Conservation (phyloP, 139 green algal species). For the Astrephomene gubernaculifera region DNA sequence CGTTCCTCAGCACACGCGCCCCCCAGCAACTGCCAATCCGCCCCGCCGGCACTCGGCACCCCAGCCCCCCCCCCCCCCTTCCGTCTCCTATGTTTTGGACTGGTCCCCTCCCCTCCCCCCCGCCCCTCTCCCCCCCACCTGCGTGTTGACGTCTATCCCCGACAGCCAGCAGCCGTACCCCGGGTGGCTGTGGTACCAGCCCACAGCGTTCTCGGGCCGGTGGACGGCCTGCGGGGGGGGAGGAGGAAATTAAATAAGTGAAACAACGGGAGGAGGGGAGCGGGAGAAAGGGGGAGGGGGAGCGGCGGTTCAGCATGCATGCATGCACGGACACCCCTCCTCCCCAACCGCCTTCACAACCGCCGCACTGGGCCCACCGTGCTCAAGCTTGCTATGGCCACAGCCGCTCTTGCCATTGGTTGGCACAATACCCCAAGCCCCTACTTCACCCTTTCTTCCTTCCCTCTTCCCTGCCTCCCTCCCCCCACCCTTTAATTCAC, state of each 20-base stretch:
- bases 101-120: neutral
- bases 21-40: neutral
- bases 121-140: slow-evolving; percentile 48
- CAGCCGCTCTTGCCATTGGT: no score
- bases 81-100: no score
- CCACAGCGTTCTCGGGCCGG: slow-evolving; percentile 93
- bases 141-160: slow-evolving; percentile 86
- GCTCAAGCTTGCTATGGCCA: no score
- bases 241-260: neutral
- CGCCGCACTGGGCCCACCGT: no score
- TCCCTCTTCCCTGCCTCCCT: no score
- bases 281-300: neutral
- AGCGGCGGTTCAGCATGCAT: neutral
- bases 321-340: neutral
- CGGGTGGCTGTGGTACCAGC: slow-evolving; percentile 99
- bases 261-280: neutral
- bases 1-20: no score
- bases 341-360: no score
- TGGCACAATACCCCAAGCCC: no score
- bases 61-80: neutral
- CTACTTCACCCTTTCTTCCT: no score
- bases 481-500: no score
- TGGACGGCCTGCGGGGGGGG: slow-evolving; percentile 69
- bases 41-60: neutral
- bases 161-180: slow-evolving; percentile 99